Conservation (phyloP, 1,284 basidiomycete genomes). For the Puccinia horiana region DNA sequence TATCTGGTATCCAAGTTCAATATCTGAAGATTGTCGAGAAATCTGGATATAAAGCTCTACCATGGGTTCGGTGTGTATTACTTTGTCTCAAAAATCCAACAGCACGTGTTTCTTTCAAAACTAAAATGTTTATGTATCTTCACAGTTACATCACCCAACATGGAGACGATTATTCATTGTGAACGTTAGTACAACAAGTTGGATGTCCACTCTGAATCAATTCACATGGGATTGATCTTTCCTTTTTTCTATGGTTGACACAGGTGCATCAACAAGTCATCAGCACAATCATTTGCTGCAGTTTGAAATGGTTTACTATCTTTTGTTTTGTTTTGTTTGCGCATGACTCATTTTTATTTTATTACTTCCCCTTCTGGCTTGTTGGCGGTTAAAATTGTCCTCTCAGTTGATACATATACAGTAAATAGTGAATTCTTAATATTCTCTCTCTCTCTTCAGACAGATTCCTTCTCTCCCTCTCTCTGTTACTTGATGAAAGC, state of each 20-base stretch:
- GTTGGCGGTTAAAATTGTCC: not conserved
- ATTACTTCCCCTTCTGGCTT: not conserved
- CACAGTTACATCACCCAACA: constrained; percentile 46
- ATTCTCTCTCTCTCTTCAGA: not conserved
- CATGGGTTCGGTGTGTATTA: constrained; percentile 54
- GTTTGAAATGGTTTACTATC: constrained; percentile 25
- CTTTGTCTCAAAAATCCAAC: not conserved
- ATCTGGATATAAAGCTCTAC: constrained; percentile 82
- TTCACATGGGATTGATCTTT: not conserved
- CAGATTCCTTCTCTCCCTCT: not conserved
- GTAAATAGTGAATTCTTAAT: not conserved
- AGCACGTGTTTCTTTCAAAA: too few species aligned
- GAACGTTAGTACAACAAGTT: constrained; percentile 26
- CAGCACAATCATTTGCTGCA: constrained; percentile 46
- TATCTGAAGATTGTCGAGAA: constrained; percentile 98
- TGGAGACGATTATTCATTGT: constrained; percentile 40
- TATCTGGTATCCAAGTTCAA: constrained; percentile 89
- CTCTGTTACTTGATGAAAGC: not conserved
- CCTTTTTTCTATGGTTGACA: not conserved
- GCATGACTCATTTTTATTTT: not conserved
- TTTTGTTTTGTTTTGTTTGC: constrained; percentile 1
- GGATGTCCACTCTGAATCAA: not conserved
- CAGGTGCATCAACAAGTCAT: constrained; percentile 46
- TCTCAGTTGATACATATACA: not conserved
- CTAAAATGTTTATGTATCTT: not conserved